Evolutionary conservation across 2,329 filamentous ascomycete genomes (phyloP).

Genomic region (Remersonia thermophila): DNA sequence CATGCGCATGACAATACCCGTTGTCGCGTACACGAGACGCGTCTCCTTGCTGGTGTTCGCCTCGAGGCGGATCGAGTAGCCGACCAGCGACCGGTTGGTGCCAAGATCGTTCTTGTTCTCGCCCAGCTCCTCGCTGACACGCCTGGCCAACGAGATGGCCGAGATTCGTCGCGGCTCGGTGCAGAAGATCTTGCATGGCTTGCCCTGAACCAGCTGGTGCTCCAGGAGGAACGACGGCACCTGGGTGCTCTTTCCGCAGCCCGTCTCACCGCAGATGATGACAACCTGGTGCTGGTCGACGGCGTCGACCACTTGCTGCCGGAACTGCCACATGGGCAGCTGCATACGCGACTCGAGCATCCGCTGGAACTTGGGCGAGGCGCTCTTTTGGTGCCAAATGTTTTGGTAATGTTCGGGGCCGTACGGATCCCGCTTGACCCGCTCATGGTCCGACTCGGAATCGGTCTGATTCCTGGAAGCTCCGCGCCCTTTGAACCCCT

Average conservation of each 20-base stretch:
- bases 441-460: slow-evolving; percentile 35
- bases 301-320: slow-evolving; percentile 60
- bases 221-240: slow-evolving; percentile 91
- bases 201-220: slow-evolving; percentile 69
- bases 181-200: slow-evolving; percentile 82
- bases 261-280: slow-evolving; percentile 93
- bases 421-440: slow-evolving; percentile 25
- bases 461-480: slow-evolving; percentile 35
- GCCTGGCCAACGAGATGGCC: slow-evolving; percentile 81
- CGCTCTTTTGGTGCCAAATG: slow-evolving; percentile 48
- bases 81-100: slow-evolving; percentile 70
- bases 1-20: slow-evolving; percentile 95
- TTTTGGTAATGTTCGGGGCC: slow-evolving; percentile 40
- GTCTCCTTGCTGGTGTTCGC: slow-evolving; percentile 74
- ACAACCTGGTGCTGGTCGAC: slow-evolving; percentile 74
- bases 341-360: slow-evolving; percentile 52
- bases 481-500: slow-evolving; percentile 56
- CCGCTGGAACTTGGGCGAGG: slow-evolving; percentile 51
- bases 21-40: slow-evolving; percentile 77
- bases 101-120: slow-evolving; percentile 74
- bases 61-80: slow-evolving; percentile 88
- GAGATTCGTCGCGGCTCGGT: slow-evolving; percentile 94
- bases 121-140: slow-evolving; percentile 89
- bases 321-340: slow-evolving; percentile 83
- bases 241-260: slow-evolving; percentile 94